Percentiles rank a stretch among this genome's conserved stretches.
phyloP scores from a whole-genome alignment of 768 basidiomycete species.

The Agaricus blazei region DNA sequence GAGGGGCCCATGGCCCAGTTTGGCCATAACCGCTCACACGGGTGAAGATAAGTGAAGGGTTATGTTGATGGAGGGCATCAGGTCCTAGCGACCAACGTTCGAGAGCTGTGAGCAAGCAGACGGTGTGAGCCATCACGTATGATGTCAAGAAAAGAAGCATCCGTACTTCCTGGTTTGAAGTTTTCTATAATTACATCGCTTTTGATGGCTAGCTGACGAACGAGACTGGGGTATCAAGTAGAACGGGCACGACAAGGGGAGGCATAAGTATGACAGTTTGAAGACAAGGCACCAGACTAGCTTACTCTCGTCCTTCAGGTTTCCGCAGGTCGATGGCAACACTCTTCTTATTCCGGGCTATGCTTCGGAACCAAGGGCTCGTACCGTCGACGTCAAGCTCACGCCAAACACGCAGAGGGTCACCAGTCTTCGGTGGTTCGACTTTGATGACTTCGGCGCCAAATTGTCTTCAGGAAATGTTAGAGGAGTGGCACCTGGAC shows the following conservation, averaged over 20 bases:
- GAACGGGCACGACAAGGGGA: not conserved
- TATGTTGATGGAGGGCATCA: conserved; percentile 55
- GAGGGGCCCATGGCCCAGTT: conserved; percentile 66
- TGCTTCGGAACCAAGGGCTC: conserved; percentile 71
- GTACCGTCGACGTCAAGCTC: conserved; percentile 67
- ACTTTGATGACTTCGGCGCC: conserved; percentile 73
- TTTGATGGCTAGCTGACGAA: conserved; percentile 53
- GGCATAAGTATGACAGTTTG: not conserved
- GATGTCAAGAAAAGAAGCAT: not conserved
- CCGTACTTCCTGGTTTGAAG: conserved; percentile 71
- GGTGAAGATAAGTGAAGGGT: conserved; percentile 86
- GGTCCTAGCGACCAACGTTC: conserved; percentile 69
- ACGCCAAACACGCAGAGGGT: conserved; percentile 66
- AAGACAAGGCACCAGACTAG: conserved; percentile 8
- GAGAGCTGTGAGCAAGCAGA: conserved; percentile 36
- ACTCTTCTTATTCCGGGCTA: conserved; percentile 71
- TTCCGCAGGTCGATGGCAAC: conserved; percentile 60
- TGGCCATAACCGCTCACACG: conserved; percentile 79
- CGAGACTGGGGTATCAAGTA: conserved; percentile 36
- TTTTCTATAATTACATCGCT: conserved; percentile 69
- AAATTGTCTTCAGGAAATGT: conserved; percentile 44
- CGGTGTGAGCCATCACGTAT: not conserved
- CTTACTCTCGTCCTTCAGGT: conserved; percentile 25
- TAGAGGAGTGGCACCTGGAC: not conserved
- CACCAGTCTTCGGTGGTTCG: conserved; percentile 58